Evolutionary conservation across 2,329 filamentous ascomycete species (phyloP), one percentile per base, ranked within the genome.

Genomic region (Thermomyces lanuginosus): DNA sequence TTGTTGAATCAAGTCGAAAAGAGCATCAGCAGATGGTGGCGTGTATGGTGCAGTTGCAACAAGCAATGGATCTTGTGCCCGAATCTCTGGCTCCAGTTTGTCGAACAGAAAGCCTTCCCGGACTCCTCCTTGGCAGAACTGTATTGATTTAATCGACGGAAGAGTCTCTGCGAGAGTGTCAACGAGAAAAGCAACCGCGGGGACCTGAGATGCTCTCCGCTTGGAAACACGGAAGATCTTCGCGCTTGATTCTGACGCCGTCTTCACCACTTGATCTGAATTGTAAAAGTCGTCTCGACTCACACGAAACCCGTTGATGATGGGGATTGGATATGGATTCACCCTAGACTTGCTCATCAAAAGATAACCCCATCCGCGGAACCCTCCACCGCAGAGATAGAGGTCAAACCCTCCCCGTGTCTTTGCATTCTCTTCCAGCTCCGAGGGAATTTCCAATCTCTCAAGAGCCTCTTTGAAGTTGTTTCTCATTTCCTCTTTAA

Each of bases 311-410:
- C 78, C 75, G 35, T 83, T 84, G 48, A 89, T 76, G 11, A 76
- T 73, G 0, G 81, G 70, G 14, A 92, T 77, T 0, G 84, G 84
- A 47, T 92, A 93, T 0, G 81, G 81, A 28, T 66, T 60, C 22
- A 81, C 66, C 4, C 60, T 53, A 41, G 86, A 78, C 38, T 69
- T 66, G 45, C 77, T 73, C 76, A 92, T 84, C 27, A 92, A 63
- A 44, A 92, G 72, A 50, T 81, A 91, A 5, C 83, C 84, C 62
- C 91, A 92, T 9, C 84, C 84, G 18, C 84, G 64, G 46, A 92
- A 92, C 0, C 84, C 84, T 13, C 84, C 84, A 22, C 84, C 84
- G 35, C 79, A 92, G 31, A 93, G 71, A 47, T 84, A 92, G 6
- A 92, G 60, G 17, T 76, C 70, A 31, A 83, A 61, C 4, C 66